A percentile compares a stretch with the other conserved stretches of the same genome.
Evolutionary conservation across 768 basidiomycete genomes (phyloP).

Genomic region (Dentipellis fragilis): DNA sequence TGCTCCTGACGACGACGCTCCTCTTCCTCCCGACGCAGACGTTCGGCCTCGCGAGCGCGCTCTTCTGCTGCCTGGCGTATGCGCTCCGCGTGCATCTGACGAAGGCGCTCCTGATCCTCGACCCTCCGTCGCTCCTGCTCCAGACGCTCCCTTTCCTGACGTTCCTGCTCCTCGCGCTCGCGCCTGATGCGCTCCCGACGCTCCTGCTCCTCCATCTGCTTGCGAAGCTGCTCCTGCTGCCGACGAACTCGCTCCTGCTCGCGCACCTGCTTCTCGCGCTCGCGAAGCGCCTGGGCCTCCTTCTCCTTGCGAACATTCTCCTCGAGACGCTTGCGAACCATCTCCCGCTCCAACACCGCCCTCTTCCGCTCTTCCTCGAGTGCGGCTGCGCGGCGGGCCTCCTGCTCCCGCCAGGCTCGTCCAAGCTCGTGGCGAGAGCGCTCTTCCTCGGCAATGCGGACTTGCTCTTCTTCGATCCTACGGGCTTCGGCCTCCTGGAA

Average conservation of each 20-base stretch:
- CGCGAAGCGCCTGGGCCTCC: not conserved
- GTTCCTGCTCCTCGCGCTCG: not conserved
- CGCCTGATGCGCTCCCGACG: not conserved
- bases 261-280: not conserved
- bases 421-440: no score
- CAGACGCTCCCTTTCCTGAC: not conserved
- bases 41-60: not conserved
- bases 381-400: no score
- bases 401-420: no score
- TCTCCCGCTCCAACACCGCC: conserved; percentile 1
- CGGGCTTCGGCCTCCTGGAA: no score
- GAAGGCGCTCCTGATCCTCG: not conserved
- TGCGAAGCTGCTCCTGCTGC: not conserved
- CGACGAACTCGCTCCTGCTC: not conserved
- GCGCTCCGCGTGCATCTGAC: not conserved
- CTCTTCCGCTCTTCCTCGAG: not conserved
- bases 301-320: not conserved
- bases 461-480: no score
- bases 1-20: not conserved
- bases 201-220: not conserved
- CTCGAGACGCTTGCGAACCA: no score
- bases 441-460: no score
- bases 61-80: not conserved
- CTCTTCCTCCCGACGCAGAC: not conserved
- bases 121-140: not conserved